Conservation (phyloP, 2,329 filamentous ascomycete genomes). For the Penicillium sp. region DNA sequence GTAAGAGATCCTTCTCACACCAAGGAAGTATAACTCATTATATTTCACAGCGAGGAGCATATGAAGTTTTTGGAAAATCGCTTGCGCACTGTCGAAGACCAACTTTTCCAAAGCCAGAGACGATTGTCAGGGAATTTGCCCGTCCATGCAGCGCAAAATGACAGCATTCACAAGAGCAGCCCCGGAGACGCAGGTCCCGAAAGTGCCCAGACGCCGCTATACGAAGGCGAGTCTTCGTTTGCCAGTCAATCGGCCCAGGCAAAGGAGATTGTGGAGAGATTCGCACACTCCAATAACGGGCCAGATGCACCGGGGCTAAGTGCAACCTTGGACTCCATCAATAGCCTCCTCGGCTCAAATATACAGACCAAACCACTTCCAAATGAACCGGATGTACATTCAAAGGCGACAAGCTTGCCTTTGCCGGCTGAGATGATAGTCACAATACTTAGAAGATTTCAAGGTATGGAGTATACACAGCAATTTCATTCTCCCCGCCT, state of each 20-base stretch:
- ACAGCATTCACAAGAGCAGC: not conserved
- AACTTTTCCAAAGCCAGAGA: not conserved
- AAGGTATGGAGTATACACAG: conserved; percentile 2
- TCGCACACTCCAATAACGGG: conserved; percentile 1
- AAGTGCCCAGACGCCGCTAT: not conserved
- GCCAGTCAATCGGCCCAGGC: conserved; percentile 19
- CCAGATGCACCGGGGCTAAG: conserved; percentile 3
- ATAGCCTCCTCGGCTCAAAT: conserved; percentile 9
- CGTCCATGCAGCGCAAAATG: not conserved
- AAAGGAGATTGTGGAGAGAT: conserved; percentile 16
- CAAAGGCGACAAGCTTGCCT: not conserved
- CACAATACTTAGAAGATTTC: conserved; percentile 6
- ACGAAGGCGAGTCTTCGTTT: conserved; percentile 23
- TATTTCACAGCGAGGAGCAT: conserved; percentile 10
- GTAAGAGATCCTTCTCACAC: conserved; percentile 4
- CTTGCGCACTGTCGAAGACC: conserved; percentile 13
- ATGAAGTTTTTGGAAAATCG: conserved; percentile 15
- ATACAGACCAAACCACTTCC: not conserved
- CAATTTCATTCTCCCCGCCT: not conserved
- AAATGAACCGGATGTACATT: not conserved
- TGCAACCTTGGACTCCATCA: conserved; percentile 14
- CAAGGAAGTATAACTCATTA: not conserved
- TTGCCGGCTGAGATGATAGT: conserved; percentile 7
- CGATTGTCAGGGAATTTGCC: conserved; percentile 4
- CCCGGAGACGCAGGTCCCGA: not conserved